phyloP scores from a whole-genome alignment of 192 early-diverging fungal species.

The Linnemannia elongata region DNA sequence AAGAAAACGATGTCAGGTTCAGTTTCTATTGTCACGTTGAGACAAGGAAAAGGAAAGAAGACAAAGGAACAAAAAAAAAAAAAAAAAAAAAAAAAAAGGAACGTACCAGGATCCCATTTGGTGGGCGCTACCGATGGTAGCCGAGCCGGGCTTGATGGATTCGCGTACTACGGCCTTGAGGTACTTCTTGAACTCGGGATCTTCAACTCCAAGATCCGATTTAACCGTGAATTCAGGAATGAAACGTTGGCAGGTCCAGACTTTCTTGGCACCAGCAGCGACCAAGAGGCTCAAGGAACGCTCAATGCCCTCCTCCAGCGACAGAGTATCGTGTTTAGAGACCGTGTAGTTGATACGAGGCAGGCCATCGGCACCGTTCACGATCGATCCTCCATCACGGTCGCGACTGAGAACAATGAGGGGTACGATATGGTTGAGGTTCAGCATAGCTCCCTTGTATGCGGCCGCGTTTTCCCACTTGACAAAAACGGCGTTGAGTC shows the following conservation, averaged over 20 bases:
- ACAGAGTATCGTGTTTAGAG: slow-evolving; percentile 64
- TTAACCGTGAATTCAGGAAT: slow-evolving; percentile 62
- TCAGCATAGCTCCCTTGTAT: slow-evolving; percentile 68
- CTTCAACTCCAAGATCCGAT: slow-evolving; percentile 37
- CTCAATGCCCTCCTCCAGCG: slow-evolving; percentile 61
- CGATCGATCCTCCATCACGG: slow-evolving; percentile 66
- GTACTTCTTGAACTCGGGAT: slow-evolving; percentile 52
- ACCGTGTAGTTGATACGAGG: slow-evolving; percentile 64
- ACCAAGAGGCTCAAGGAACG: slow-evolving; percentile 64
- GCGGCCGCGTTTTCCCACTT: slow-evolving; percentile 65
- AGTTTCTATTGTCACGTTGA: background rate
- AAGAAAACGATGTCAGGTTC: background rate
- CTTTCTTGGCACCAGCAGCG: slow-evolving; percentile 73
- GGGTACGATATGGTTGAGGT: slow-evolving; percentile 61
- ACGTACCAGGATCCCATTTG: slow-evolving; percentile 76
- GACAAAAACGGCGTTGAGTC: slow-evolving; percentile 47
- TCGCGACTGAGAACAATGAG: slow-evolving; percentile 74
- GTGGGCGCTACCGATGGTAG: slow-evolving; percentile 68
- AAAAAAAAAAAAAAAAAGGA: background rate
- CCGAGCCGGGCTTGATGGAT: slow-evolving; percentile 50
- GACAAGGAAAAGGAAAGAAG: background rate
- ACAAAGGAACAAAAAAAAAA: background rate
- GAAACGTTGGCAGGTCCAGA: slow-evolving; percentile 67
- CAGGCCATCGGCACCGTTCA: slow-evolving; percentile 56
- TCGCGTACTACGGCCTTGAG: slow-evolving; percentile 36